Percentiles rank a stretch among this genome's conserved stretches.
Conservation (phyloP, 2,329 filamentous ascomycete species). For the Ilyonectria destructans region DNA sequence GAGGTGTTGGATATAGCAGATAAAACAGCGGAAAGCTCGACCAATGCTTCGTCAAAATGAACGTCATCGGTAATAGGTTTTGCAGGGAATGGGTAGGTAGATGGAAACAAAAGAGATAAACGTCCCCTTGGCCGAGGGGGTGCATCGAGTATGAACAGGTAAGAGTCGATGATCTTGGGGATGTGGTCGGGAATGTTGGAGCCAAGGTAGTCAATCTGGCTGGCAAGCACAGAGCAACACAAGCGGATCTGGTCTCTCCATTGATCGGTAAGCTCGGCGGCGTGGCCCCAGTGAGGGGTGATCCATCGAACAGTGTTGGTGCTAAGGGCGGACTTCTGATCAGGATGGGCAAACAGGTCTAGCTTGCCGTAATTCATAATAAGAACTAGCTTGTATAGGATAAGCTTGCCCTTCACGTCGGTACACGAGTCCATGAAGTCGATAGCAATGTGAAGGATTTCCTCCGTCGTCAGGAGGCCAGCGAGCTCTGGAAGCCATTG, state of each 20-base stretch:
- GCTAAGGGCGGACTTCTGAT: constrained; percentile 81
- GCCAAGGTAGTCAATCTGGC: constrained; percentile 84
- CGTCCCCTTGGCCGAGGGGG: constrained; percentile 71
- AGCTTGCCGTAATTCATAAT: constrained; percentile 93
- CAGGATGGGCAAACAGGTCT: constrained; percentile 84
- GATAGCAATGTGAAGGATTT: constrained; percentile 92
- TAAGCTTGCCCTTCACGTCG: constrained; percentile 89
- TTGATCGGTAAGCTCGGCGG: constrained; percentile 81
- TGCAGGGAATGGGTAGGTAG: constrained; percentile 88
- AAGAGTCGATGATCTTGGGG: constrained; percentile 92
- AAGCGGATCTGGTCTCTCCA: constrained; percentile 95
- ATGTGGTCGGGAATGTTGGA: constrained; percentile 91
- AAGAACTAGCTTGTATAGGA: constrained; percentile 92
- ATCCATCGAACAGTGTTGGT: constrained; percentile 93
- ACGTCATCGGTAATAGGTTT: constrained; percentile 75
- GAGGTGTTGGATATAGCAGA: constrained; percentile 85
- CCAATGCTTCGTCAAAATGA: constrained; percentile 86
- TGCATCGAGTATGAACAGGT: constrained; percentile 79
- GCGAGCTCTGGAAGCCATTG: constrained; percentile 95
- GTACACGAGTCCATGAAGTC: constrained; percentile 95
- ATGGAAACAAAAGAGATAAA: constrained; percentile 91
- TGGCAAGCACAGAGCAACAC: constrained; percentile 93
- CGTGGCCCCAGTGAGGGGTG: constrained; percentile 91
- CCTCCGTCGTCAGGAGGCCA: constrained; percentile 82
- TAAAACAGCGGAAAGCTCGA: constrained; percentile 91